Evolutionary conservation across 1,284 basidiomycete genomes (phyloP).

Genomic region (Leccinum ponderosum): DNA sequence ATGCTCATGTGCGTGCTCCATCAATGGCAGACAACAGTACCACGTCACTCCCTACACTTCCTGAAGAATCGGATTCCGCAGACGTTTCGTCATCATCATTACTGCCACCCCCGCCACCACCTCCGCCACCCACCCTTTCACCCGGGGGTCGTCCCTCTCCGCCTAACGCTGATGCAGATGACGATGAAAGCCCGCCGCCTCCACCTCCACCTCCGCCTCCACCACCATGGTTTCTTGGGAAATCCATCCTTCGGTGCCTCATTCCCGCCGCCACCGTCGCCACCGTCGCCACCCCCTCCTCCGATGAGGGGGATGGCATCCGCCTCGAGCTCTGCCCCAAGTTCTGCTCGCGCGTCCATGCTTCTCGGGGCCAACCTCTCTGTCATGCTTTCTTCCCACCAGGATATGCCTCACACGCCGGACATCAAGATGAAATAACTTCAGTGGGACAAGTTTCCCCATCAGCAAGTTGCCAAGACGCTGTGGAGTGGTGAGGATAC

Average conservation of each 20-base stretch:
- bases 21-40: conserved; percentile 28
- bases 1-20: conserved; percentile 31
- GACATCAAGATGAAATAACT: conserved; percentile 96
- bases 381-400: conserved; percentile 63
- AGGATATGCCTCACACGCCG: conserved; percentile 85
- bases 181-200: conserved; percentile 13
- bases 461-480: too few species aligned
- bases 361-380: conserved; percentile 59
- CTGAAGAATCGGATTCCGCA: conserved; percentile 36
- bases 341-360: conserved; percentile 59
- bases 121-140: conserved; percentile 30
- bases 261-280: conserved; percentile 43
- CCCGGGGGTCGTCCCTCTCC: conserved; percentile 16
- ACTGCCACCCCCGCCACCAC: conserved; percentile 36
- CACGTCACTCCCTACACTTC: conserved; percentile 36
- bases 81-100: conserved; percentile 26
- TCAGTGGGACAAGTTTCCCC: conserved; percentile 30
- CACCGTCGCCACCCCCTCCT: conserved; percentile 48
- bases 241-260: conserved; percentile 36
- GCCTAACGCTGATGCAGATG: conserved; percentile 39
- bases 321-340: conserved; percentile 40
- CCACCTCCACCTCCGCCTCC: conserved; percentile 33
- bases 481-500: too few species aligned
- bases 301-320: conserved; percentile 38
- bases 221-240: conserved; percentile 33